A percentile compares a stretch with the other conserved stretches of the same genome.
These are phyloP conservation scores for Rhododendron henanense DNA, from an alignment of 148 eudicot species.

Conservation along the genomic window DNA sequence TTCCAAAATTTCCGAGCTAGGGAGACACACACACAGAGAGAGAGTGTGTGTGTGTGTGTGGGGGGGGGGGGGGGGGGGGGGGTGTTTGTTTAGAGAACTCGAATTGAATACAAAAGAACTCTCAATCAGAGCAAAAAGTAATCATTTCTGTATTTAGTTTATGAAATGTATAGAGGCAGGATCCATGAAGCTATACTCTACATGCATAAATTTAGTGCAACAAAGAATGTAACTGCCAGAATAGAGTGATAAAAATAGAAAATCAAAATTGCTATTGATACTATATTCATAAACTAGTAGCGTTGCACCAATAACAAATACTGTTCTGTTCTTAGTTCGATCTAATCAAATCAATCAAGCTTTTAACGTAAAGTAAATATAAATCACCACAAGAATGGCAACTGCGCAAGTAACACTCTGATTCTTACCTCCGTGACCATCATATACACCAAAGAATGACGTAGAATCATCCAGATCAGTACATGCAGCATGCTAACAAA, in stretches of 20 bases:
- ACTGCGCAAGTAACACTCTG: neutral
- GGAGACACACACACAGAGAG: neutral
- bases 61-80: too few relatives aligned
- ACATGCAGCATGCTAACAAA: constrained; percentile 83
- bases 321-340: neutral
- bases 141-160: neutral
- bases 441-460: constrained; percentile 98
- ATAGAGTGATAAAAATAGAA: neutral
- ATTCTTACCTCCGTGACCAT: constrained; percentile 95
- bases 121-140: neutral
- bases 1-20: neutral
- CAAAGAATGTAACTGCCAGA: neutral
- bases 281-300: neutral
- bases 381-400: neutral
- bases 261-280: neutral
- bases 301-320: neutral
- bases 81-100: neutral
- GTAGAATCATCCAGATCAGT: constrained; percentile 80
- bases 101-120: neutral
- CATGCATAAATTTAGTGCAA: neutral
- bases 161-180: neutral
- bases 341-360: neutral
- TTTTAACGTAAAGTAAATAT: neutral
- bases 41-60: neutral
- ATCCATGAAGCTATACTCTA: neutral